Evolutionary conservation across 2,329 filamentous ascomycete species (phyloP), one percentile per base, ranked within the genome.

Genomic region (Xenosphaeropsis pyriputrescens): DNA sequence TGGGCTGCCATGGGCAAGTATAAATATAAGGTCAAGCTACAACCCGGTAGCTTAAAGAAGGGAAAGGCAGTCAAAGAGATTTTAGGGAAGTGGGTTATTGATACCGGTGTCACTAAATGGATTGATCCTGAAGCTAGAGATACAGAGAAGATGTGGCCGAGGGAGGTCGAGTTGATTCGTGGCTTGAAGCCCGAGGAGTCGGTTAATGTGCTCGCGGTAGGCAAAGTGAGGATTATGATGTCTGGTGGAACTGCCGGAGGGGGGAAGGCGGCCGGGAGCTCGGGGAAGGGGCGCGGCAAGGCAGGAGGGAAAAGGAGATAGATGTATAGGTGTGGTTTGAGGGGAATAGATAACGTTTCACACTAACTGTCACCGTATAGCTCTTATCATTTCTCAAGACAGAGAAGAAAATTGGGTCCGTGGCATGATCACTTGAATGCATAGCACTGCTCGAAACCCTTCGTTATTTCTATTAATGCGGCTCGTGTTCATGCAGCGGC

Each of bases 11-110:
- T 81, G 46, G 66, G 60, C 2, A 73, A 72, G 39, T 83, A 81
- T 60, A 95, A 95, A 60, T 96, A 95, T 65, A 93, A 93, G 59
- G 84, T 79, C 38, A 98, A 98, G 64, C 59, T 98, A 49, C 91
- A 96, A 59, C 91, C 91, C 0, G 91, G 91, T 0, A 61, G 76
- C 0, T 70, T 79, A 45, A 98, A 96, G 68, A 94, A 94, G 62
- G 89, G 91, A 8, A 96, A 95, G 56, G 88, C 86, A 0, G 76
- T 94, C 35, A 85, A 84, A 55, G 89, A 96, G 58, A 79, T 96
- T 22, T 59, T 96, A n/a, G 75, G 79, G 35, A 71, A 72, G 42
- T 95, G 89, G 88, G 58, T 67, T 15, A 85, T 76, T 36, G 72
- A 75, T 6, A 44, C 37, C 22, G 57, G 52, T 7, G 68, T 62